A percentile compares a stretch with the other conserved stretches of the same genome.
Conservation (phyloP, 2,329 filamentous ascomycete species). For the Claviceps sp. region DNA sequence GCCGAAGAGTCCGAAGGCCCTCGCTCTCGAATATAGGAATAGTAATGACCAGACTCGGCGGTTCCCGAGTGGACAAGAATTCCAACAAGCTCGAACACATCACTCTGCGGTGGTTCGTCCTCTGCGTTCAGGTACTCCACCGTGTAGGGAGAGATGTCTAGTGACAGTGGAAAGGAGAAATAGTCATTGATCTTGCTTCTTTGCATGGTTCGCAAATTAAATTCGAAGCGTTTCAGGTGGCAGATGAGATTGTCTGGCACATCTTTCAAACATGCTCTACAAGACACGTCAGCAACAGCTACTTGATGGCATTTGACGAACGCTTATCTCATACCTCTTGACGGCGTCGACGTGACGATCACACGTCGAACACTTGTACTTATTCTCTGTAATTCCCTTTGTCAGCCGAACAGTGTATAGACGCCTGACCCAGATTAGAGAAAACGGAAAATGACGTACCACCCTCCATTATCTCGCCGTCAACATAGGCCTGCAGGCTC, state of each 20-base stretch:
- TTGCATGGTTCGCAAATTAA: constrained; percentile 62
- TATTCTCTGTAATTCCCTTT: constrained; percentile 56
- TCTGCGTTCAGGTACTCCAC: constrained; percentile 64
- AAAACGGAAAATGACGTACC: constrained; percentile 27
- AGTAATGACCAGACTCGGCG: constrained; percentile 91
- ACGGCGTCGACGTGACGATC: constrained; percentile 84
- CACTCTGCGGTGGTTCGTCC: constrained; percentile 38
- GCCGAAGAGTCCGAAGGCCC: constrained; percentile 35
- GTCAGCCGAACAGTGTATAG: background rate
- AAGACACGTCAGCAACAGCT: constrained; percentile 6
- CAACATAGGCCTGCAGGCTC: constrained; percentile 87
- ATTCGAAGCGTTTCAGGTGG: constrained; percentile 81
- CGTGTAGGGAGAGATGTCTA: constrained; percentile 84
- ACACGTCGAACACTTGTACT: constrained; percentile 91
- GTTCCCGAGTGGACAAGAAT: constrained; percentile 88
- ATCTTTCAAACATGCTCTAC: constrained; percentile 75
- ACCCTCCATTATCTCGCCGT: constrained; percentile 92
- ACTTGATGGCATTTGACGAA: background rate
- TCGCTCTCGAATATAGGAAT: constrained; percentile 82
- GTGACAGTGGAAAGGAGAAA: constrained; percentile 71
- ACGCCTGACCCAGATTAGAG: background rate
- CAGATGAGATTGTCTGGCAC: constrained; percentile 91
- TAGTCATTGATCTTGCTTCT: constrained; percentile 91
- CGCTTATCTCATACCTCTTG: constrained; percentile 45
- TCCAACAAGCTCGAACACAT: constrained; percentile 88